Conservation (phyloP, 768 basidiomycete genomes). For the Agrocybe pediades region DNA sequence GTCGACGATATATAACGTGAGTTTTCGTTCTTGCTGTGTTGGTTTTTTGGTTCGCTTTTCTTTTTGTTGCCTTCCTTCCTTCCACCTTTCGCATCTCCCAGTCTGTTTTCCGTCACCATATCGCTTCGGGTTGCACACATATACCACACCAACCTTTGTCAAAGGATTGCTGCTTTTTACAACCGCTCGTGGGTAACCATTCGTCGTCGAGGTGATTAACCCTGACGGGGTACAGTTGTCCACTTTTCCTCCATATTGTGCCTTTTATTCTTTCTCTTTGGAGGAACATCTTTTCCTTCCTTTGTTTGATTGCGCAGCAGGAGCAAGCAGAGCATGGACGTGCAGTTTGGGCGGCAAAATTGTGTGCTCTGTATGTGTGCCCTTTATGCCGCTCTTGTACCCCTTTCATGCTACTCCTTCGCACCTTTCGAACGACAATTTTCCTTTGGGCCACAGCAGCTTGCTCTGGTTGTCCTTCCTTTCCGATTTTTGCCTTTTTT, state of each 20-base stretch:
- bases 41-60: neutral
- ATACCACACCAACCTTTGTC: no score
- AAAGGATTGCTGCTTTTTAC: no score
- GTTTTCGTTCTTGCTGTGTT: neutral
- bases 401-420: no score
- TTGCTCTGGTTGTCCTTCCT: neutral
- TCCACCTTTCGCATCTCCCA: neutral
- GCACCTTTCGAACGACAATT: no score
- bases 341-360: no score
- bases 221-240: no score
- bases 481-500: neutral
- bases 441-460: no score
- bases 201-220: no score
- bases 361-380: no score
- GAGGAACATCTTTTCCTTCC: neutral
- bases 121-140: neutral
- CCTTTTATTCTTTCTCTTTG: neutral
- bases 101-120: neutral
- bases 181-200: no score
- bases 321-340: no score
- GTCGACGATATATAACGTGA: constrained; percentile 25
- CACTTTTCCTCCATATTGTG: neutral
- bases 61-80: neutral
- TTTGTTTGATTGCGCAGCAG: neutral
- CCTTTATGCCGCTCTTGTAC: no score